A percentile compares a stretch with the other conserved stretches of the same genome.
phyloP scores from a whole-genome alignment of 2,329 filamentous ascomycete species.

The Colletotrichum sp. region DNA sequence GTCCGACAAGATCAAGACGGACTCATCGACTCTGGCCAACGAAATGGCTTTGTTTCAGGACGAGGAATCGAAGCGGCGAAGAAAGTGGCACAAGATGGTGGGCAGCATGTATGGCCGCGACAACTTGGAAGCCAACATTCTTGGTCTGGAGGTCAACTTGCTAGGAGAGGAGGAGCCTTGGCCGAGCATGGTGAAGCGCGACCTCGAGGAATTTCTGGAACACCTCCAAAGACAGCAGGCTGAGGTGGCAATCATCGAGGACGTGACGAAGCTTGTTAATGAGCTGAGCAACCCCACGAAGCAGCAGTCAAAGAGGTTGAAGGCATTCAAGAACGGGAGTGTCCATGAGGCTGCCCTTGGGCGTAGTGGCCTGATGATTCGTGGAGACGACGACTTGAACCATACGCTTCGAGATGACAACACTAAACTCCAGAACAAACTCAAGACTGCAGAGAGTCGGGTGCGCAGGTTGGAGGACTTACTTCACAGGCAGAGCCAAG shows the following conservation, averaged over 20 bases:
- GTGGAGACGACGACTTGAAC: slow-evolving; percentile 85
- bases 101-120: slow-evolving; percentile 75
- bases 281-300: slow-evolving; percentile 84
- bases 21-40: slow-evolving; percentile 87
- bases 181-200: slow-evolving; percentile 77
- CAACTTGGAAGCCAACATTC: slow-evolving; percentile 68
- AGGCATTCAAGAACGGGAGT: slow-evolving; percentile 96
- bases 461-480: slow-evolving; percentile 91
- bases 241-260: slow-evolving; percentile 69
- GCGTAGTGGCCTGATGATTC: slow-evolving; percentile 82
- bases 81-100: slow-evolving; percentile 88
- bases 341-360: slow-evolving; percentile 89
- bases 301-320: slow-evolving; percentile 84
- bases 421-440: slow-evolving; percentile 70
- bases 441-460: slow-evolving; percentile 86
- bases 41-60: slow-evolving; percentile 93
- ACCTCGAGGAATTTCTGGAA: slow-evolving; percentile 77
- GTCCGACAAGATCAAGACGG: slow-evolving; percentile 86
- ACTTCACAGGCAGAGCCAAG: slow-evolving; percentile 79
- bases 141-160: slow-evolving; percentile 85
- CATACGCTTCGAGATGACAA: slow-evolving; percentile 85
- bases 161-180: slow-evolving; percentile 80
- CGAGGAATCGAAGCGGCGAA: slow-evolving; percentile 86
- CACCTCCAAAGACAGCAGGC: slow-evolving; percentile 68
- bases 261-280: slow-evolving; percentile 77